These are phyloP conservation scores for Trichoderma atroviride DNA, from an alignment of 2,329 filamentous ascomycete genomes.

Conservation along the genomic window DNA sequence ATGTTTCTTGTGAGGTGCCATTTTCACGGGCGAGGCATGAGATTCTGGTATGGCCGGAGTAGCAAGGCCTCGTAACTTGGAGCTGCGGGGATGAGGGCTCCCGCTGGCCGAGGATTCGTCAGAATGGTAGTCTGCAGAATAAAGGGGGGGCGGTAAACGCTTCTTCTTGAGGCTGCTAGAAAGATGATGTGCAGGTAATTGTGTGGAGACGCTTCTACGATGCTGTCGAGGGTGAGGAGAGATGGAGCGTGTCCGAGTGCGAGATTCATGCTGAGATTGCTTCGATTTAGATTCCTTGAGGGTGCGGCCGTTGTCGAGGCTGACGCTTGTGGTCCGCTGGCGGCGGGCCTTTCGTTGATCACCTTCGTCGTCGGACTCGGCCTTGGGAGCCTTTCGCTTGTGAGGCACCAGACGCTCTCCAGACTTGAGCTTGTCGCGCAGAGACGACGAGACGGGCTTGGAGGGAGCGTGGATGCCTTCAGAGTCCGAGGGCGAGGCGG, in stretches of 20 bases:
- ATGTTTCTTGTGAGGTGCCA: constrained; percentile 77
- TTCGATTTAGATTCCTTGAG: constrained; percentile 43
- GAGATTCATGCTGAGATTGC: constrained; percentile 37
- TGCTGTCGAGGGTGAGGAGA: constrained; percentile 64
- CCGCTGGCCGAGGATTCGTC: constrained; percentile 66
- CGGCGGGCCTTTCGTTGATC: constrained; percentile 58
- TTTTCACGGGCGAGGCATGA: constrained; percentile 66
- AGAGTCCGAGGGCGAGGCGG: constrained; percentile 58
- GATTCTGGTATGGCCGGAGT: constrained; percentile 61
- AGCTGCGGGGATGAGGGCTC: constrained; percentile 61
- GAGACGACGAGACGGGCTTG: constrained; percentile 46
- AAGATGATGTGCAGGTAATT: constrained; percentile 55
- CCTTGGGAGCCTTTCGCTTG: constrained; percentile 58
- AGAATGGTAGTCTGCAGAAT: constrained; percentile 66
- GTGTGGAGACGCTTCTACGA: constrained; percentile 66
- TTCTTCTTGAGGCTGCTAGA: constrained; percentile 65
- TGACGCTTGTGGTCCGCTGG: constrained; percentile 52
- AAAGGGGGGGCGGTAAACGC: constrained; percentile 62
- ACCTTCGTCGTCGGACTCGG: constrained; percentile 61
- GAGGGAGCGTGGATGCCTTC: constrained; percentile 52
- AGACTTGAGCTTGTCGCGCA: constrained; percentile 53
- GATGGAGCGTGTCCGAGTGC: constrained; percentile 48
- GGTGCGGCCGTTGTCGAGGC: constrained; percentile 41
- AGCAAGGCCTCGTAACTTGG: constrained; percentile 58
- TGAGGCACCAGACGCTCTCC: constrained; percentile 51